phyloP scores from a whole-genome alignment of 1,284 basidiomycete species.

The Microbotryum silenes-acaulis region DNA sequence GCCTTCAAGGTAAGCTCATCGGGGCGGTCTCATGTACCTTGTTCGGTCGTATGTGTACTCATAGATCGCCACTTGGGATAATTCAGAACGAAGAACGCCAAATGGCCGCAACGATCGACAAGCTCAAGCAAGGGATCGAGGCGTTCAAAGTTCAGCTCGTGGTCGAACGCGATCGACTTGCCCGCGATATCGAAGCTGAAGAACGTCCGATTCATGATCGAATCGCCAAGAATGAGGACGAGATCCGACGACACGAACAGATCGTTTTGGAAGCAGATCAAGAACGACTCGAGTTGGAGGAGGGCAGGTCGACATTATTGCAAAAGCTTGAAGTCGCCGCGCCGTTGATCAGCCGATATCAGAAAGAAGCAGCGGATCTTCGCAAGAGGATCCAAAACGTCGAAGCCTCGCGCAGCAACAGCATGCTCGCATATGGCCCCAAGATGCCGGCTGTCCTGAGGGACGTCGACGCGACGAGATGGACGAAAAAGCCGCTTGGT shows the following conservation, averaged over 20 bases:
- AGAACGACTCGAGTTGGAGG: background rate
- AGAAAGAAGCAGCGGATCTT: background rate
- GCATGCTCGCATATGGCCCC: slow-evolving; percentile 47
- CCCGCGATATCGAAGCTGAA: slow-evolving; percentile 49
- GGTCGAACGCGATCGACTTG: slow-evolving; percentile 52
- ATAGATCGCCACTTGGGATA: too few relatives aligned
- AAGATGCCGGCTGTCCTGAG: slow-evolving; percentile 46
- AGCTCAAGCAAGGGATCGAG: slow-evolving; percentile 47
- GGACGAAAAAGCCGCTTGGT: slow-evolving; percentile 68
- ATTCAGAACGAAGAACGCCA: slow-evolving; percentile 13
- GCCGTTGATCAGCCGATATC: background rate
- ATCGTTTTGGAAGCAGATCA: background rate
- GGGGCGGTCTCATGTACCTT: too few relatives aligned
- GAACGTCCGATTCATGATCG: slow-evolving; percentile 28
- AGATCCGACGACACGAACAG: slow-evolving; percentile 5
- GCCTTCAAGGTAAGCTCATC: too few relatives aligned
- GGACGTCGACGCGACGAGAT: slow-evolving; percentile 54
- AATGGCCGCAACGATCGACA: slow-evolving; percentile 7
- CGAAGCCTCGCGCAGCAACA: slow-evolving; percentile 45
- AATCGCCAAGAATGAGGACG: slow-evolving; percentile 11
- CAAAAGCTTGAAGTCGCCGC: slow-evolving; percentile 1
- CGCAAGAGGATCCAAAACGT: slow-evolving; percentile 5
- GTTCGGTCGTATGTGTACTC: too few relatives aligned
- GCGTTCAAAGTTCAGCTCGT: slow-evolving; percentile 51
- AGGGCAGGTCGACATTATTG: background rate